phyloP scores from a whole-genome alignment of 2,329 filamentous ascomycete genomes.

The Fusarium hostae region DNA sequence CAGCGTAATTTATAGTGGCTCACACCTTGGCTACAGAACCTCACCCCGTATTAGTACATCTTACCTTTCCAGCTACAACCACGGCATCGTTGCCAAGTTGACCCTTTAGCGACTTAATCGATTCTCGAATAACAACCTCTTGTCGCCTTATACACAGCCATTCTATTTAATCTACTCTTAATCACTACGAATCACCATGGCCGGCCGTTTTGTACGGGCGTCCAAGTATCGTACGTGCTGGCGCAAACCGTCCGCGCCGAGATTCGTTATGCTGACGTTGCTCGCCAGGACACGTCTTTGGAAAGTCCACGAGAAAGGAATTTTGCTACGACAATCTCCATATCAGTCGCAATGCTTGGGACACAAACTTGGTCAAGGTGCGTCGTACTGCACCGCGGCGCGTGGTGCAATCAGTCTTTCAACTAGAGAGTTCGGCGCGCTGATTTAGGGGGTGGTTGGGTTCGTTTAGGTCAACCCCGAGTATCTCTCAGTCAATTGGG shows the following conservation, averaged over 20 bases:
- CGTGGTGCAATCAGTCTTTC: constrained; percentile 27
- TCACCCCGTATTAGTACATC: constrained; percentile 29
- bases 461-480: constrained; percentile 84
- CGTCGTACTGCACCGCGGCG: constrained; percentile 73
- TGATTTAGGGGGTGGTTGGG: constrained; percentile 41
- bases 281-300: constrained; percentile 91
- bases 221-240: constrained; percentile 73
- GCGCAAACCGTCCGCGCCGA: constrained; percentile 44
- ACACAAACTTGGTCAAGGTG: constrained; percentile 98
- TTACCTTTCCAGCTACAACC: constrained; percentile 34
- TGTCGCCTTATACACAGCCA: constrained; percentile 8
- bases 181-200: constrained; percentile 56
- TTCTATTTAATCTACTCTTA: constrained; percentile 17
- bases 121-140: constrained; percentile 10
- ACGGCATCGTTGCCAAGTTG: constrained; percentile 39
- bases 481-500: constrained; percentile 98
- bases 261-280: constrained; percentile 43
- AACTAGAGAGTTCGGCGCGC: constrained; percentile 34
- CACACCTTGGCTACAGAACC: constrained; percentile 23
- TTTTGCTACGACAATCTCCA: constrained; percentile 98
- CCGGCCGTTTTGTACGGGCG: constrained; percentile 73
- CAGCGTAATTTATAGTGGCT: constrained; percentile 42
- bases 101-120: constrained; percentile 20
- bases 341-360: constrained; percentile 98
- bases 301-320: constrained; percentile 94